Base-by-base conservation (phyloP, 1,284 basidiomycete genomes). In the Pterulicium gracile region DNA sequence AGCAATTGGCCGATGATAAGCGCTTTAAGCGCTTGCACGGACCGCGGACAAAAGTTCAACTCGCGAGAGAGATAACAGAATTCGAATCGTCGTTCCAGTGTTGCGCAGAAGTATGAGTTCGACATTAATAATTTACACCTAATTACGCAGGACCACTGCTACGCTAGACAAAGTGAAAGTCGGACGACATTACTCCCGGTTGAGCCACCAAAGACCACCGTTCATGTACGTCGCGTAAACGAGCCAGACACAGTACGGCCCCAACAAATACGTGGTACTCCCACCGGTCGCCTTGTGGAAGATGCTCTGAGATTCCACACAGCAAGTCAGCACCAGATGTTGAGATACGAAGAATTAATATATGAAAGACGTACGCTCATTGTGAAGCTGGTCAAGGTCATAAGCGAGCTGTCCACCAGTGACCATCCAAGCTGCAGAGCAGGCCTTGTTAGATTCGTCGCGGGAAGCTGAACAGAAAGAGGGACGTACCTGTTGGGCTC, bases 401-500 rank as follows among this genome's bases (percentile, higher is more conserved):
- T 39, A 5, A 17, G 7, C 4, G 36, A 7, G 19, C 36, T 39
- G 15, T 39, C 36, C 36, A 17, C 36, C 36, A 39, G 15, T 7
- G 36, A 39, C 36, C 36, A 39, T 13, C 36, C 36, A 4, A 39
- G 36, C 36, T 39, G 15, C 36, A 39, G 15, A 7, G 4, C 5
- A 17, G 15, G 19, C n/a, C 15, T 15, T 4, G 15, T 39, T 17
- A 5, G 15, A 10, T 7, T n/a, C n/a, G 7, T 17, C 5, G 36
- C 7, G 19, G 36, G 15, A 39, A 17, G 15, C 36, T 15, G 5
- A 17, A 17, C 36, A 7, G 7, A 7, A 48, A 41, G 5, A 4
- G 35, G 21, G n/a, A 49, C 61, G 21, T 50, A 69, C 77, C 62
- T 66, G 60, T 52, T 71, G 72, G 34, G 67, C 58, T 14, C 73